A percentile compares a stretch with the other conserved stretches of the same genome.
Conservation (phyloP, 2,329 filamentous ascomycete species). For the Fusarium irregulare region DNA sequence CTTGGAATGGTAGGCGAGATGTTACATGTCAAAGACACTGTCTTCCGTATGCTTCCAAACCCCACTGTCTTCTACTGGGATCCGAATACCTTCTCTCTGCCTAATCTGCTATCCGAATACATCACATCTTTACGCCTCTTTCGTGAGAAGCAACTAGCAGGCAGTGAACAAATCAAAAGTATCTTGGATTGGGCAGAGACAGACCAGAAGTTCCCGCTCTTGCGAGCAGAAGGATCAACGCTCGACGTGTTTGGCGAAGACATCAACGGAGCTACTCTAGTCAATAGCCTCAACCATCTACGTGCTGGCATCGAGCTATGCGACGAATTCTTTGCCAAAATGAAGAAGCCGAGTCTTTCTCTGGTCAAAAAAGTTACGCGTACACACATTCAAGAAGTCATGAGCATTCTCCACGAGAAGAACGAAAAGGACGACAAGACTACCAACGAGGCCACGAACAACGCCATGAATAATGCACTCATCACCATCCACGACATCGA, state of each 20-base stretch:
- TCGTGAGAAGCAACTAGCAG: background rate
- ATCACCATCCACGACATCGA: conserved; percentile 30
- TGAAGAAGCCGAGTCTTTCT: conserved; percentile 7
- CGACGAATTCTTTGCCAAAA: conserved; percentile 20
- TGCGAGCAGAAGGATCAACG: conserved; percentile 22
- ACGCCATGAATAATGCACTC: background rate
- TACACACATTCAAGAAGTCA: conserved; percentile 31
- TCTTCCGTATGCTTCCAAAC: conserved; percentile 57
- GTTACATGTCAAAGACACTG: conserved; percentile 51
- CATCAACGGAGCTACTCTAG: conserved; percentile 18
- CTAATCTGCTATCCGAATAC: conserved; percentile 22
- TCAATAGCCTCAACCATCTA: conserved; percentile 29
- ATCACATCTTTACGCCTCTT: background rate
- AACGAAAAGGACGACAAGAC: background rate
- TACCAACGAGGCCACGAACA: background rate
- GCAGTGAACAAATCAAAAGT: conserved; percentile 4
- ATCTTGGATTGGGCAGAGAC: conserved; percentile 30
- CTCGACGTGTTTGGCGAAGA: conserved; percentile 25
- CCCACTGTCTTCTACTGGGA: conserved; percentile 47
- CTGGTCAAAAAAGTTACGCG: conserved; percentile 29
- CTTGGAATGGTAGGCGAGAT: conserved; percentile 55
- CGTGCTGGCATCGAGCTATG: conserved; percentile 26
- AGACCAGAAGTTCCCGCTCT: conserved; percentile 20
- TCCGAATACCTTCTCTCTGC: conserved; percentile 27
- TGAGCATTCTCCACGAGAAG: conserved; percentile 22